Percentiles rank a stretch among this genome's conserved stretches.
phyloP scores from a whole-genome alignment of 163 green algal genomes.

The Prototheca stagnorum region DNA sequence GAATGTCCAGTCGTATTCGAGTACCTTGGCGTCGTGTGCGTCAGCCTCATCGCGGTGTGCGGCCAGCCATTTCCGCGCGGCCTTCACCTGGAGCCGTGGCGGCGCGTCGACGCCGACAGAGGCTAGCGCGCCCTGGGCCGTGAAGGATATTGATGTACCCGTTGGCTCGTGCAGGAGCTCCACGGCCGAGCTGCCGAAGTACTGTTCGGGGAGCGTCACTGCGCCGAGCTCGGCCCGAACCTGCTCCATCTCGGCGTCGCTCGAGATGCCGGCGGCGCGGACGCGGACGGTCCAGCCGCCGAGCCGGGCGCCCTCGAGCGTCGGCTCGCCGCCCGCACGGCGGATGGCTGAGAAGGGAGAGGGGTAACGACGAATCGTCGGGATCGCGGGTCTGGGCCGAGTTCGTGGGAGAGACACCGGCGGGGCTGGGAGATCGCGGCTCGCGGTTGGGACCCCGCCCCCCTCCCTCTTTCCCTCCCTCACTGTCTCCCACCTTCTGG shows the following conservation, averaged over 20 bases:
- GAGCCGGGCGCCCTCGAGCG: no score
- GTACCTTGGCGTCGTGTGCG: constrained; percentile 33
- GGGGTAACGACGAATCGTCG: no score
- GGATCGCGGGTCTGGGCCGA: no score
- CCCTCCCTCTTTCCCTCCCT: no score
- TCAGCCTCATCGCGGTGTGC: constrained; percentile 43
- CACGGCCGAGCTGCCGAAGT: constrained; percentile 57
- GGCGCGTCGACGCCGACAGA: constrained; percentile 30
- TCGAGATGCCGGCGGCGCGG: no score
- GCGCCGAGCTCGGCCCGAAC: constrained; percentile 15
- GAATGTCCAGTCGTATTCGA: constrained; percentile 86
- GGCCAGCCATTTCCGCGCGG: constrained; percentile 44
- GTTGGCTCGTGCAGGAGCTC: constrained; percentile 44
- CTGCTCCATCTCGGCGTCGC: constrained; percentile 34
- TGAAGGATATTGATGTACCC: constrained; percentile 48
- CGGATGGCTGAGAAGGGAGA: no score
- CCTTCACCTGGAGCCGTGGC: constrained; percentile 39
- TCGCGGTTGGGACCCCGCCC: no score
- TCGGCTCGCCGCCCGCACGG: no score
- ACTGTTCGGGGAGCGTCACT: constrained; percentile 61
- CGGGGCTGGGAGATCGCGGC: no score
- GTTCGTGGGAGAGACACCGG: no score
- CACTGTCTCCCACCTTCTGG: no score
- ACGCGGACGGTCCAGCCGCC: no score
- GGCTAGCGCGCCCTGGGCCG: constrained; percentile 50